Base-by-base conservation (phyloP, 768 basidiomycete genomes). In the Tephrocybe sp. region DNA sequence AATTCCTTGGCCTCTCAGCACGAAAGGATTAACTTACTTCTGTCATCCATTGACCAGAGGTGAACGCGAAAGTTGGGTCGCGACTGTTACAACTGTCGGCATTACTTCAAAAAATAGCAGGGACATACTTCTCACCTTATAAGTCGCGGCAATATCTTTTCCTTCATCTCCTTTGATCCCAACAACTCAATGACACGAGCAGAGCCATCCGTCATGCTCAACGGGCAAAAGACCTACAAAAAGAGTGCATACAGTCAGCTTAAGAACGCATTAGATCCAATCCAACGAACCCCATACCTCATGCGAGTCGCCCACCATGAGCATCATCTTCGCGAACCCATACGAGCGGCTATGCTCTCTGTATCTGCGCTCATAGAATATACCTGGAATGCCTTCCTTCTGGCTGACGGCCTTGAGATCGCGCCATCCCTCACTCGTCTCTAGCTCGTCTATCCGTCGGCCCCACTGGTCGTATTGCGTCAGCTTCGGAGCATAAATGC, bases 11-110 rank as follows among this genome's bases (percentile, higher is more conserved):
- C 24, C n/a, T n/a, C 4, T 1, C 20, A 2, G n/a, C n/a, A 63
- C 7, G 67, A 65, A 28, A 68, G 62, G 65, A 56, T 56, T 14
- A 53, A 51, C 64, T 3, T 52, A 78, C 86, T 70, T 90, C 87
- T 3, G 88, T 90, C 88, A 88, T 89, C 88, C 88, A 91, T 66
- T 91, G 89, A 0, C 89, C 89, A 9, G 87, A 80, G 4, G 84
- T 88, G 54, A 83, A 90, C 0, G 86, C 84, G 25, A 65, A 50
- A 1, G 69, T 60, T 8, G 86, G 80, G 61, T 90, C 78, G 4
- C 83, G 85, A 61, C 87, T 42, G 51, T 3, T 32, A 18, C 18
- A 26, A 28, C 28, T 11, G 45, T 54, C 8, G 45, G 30, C 25
- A 25, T 17, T 3, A n/a, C 24, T 3, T 10, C 8, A 36, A 11